Base-by-base conservation (phyloP, 2,329 filamentous ascomycete genomes). In the Trichoderma hamatum region DNA sequence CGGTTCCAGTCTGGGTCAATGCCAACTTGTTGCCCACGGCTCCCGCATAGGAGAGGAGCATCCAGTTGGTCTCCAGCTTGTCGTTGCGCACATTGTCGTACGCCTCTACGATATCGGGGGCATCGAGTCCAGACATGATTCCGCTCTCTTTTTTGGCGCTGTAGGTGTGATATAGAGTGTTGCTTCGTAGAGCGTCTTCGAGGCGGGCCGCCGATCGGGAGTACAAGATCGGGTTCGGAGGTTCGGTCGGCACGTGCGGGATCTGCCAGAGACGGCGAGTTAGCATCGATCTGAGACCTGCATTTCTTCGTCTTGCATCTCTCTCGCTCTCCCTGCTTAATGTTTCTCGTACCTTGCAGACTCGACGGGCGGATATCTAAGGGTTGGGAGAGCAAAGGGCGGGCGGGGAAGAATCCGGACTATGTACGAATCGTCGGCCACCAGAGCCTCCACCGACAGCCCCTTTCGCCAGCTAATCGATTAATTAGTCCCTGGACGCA, bases 1-100 rank as follows among this genome's bases (percentile, higher is more conserved):
- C 89, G 2, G 78, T 83, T 67, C 89, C 90, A 32, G 87, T 90
- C 69, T 79, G 79, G 60, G 82, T 82, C 54, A 92, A 84, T 56
- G 75, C 77, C 52, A 92, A 80, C 75, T 83, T 83, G 81, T 88
- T 86, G 71, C 87, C 87, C 36, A 81, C 82, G 28, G 84, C 80
- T 2, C 82, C 79, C 13, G 85, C 83, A 80, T 90, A 86, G 72
- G 88, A 89, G 73, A 92, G 83, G 69, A 92, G 83, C 26, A 92
- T 84, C 89, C 89, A 92, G 80, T 89, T 90, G 71, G 84, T 87
- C 68, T 82, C 79, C 70, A 89, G 85, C 78, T 89, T 90, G 84
- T 91, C 89, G 73, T 84, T 86, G 70, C 89, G 88, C 68, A 91
- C 88, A 70, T 86, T 85, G 32, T 90, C 87, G 83, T 91, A 91